These are phyloP conservation scores for Backusella morwellensis DNA, from an alignment of 192 early-diverging fungal species.

Conservation along the genomic window DNA sequence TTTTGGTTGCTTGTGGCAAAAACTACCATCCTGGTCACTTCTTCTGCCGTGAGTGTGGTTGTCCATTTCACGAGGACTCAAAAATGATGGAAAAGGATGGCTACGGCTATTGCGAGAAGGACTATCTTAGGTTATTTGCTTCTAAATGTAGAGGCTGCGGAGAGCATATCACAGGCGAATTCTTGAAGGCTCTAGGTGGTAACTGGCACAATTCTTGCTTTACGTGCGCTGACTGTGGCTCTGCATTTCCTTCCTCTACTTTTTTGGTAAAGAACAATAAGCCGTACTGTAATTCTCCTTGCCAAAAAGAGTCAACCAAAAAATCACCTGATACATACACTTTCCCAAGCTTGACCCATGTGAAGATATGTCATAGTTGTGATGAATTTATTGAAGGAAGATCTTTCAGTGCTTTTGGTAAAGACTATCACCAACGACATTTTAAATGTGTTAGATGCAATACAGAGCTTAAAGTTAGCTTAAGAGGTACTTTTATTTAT, in stretches of 20 bases:
- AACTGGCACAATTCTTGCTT: slow-evolving; percentile 61
- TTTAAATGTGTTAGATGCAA: slow-evolving; percentile 32
- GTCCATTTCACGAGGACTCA: slow-evolving; percentile 46
- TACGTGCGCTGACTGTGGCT: slow-evolving; percentile 41
- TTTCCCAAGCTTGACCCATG: not conserved
- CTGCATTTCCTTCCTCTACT: not conserved
- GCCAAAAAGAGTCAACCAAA: not conserved
- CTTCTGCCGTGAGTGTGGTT: slow-evolving; percentile 56
- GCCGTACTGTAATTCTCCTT: slow-evolving; percentile 10
- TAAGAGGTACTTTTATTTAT: slow-evolving; percentile 24
- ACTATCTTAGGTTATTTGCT: slow-evolving; percentile 49
- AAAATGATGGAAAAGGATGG: slow-evolving; percentile 55
- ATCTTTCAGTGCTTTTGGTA: slow-evolving; percentile 24
- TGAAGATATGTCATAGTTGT: slow-evolving; percentile 22
- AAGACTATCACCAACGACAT: slow-evolving; percentile 32
- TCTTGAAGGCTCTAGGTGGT: slow-evolving; percentile 48
- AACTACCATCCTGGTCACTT: slow-evolving; percentile 55
- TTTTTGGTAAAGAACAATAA: slow-evolving; percentile 9
- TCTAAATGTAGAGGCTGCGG: slow-evolving; percentile 49
- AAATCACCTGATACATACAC: not conserved
- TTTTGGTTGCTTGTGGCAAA: slow-evolving; percentile 50
- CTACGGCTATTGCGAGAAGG: slow-evolving; percentile 56
- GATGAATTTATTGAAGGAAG: slow-evolving; percentile 20
- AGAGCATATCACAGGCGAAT: slow-evolving; percentile 48
- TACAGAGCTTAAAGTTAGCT: slow-evolving; percentile 17